Conservation (phyloP, 305 asterid genomes). For the Solanum hybrid region DNA sequence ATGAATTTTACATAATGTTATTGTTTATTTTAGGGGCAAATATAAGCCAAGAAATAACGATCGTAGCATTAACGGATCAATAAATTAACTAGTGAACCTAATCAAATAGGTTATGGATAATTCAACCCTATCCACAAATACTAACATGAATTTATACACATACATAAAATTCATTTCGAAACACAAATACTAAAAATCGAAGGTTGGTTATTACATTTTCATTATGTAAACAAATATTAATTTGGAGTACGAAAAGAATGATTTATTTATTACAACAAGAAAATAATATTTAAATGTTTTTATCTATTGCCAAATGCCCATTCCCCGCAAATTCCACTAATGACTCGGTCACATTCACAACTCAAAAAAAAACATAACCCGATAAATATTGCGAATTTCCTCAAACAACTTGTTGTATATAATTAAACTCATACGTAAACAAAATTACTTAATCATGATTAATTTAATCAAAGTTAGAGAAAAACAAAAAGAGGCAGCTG, state of each 20-base stretch:
- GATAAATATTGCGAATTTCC: background rate
- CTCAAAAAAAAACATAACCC: background rate
- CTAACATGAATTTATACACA: background rate
- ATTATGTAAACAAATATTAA: background rate
- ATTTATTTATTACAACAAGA: background rate
- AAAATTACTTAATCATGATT: slow-evolving; percentile 1
- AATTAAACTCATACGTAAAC: background rate
- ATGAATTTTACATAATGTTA: background rate
- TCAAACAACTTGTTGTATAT: background rate
- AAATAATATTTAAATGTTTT: background rate
- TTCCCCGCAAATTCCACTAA: background rate
- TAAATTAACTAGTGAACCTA: background rate
- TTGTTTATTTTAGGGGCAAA: background rate
- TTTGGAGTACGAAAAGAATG: background rate
- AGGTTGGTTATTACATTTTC: background rate
- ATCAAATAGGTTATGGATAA: background rate
- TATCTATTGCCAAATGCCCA: background rate
- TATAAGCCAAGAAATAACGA: background rate
- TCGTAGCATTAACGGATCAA: background rate
- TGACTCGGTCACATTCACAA: background rate
- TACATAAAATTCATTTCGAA: background rate
- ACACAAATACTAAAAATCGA: background rate
- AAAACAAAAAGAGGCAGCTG: background rate
- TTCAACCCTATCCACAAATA: background rate
- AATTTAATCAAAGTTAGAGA: slow-evolving; percentile 5